Evolutionary conservation across 139 green algal genomes (phyloP).

Genomic region (Chlamydomonas eustigma): DNA sequence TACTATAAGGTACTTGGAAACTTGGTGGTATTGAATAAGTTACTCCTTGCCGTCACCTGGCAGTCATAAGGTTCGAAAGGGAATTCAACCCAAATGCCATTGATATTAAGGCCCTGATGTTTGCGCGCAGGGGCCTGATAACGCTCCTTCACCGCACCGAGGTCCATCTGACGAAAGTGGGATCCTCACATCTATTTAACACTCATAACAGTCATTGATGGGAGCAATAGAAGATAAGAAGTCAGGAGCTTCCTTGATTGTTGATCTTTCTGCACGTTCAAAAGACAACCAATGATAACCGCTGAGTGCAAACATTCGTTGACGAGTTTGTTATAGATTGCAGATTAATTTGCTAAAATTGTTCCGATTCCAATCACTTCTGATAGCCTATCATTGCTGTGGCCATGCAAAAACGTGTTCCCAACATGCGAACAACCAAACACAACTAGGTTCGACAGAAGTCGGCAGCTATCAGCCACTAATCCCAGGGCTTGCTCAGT

Average conservation of each 20-base stretch:
- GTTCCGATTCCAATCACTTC: not conserved
- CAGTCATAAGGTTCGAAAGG: slow-evolving; percentile 82
- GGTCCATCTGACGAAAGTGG: not conserved
- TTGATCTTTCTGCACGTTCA: no score
- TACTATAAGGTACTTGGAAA: no score
- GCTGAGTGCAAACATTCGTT: no score
- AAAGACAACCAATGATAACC: no score
- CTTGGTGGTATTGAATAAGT: no score
- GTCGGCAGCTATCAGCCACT: slow-evolving; percentile 44
- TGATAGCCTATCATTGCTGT: slow-evolving; percentile 31
- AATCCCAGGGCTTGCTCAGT: slow-evolving; percentile 30
- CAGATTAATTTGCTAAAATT: not conserved
- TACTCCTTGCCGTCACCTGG: no score
- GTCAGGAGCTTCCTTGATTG: no score
- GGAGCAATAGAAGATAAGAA: no score
- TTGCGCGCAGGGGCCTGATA: not conserved
- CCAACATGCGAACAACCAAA: slow-evolving; percentile 45
- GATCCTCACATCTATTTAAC: no score
- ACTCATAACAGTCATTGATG: no score
- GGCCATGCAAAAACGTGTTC: slow-evolving; percentile 34
- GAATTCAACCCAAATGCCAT: slow-evolving; percentile 73
- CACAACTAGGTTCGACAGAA: slow-evolving; percentile 27
- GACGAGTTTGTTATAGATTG: no score
- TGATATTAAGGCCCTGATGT: slow-evolving; percentile 29
- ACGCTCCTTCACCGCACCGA: not conserved